Conservation (phyloP, 495 filamentous ascomycete genomes). For the Podospora appendiculata region DNA sequence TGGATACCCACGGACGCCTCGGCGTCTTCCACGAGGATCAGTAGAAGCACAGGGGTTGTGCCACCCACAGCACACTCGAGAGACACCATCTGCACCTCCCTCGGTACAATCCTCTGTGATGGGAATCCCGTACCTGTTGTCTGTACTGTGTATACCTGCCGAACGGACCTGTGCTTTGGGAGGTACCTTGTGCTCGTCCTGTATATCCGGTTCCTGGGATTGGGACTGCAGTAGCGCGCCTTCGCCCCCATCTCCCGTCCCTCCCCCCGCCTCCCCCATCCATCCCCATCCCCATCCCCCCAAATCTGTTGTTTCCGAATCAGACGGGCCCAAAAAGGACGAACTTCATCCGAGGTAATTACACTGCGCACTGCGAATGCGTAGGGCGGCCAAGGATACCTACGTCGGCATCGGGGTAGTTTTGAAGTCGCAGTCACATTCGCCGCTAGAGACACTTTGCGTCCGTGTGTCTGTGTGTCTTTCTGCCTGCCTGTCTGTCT, state of each 20-base stretch:
- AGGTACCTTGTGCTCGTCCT: background rate
- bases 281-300: background rate
- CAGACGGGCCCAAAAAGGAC: background rate
- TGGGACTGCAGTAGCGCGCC: slow-evolving; percentile 3
- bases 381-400: background rate
- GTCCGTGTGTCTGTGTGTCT: too few relatives aligned
- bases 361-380: too few relatives aligned
- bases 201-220: slow-evolving; percentile 5
- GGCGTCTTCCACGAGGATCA: slow-evolving; percentile 1
- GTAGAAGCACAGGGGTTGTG: background rate
- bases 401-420: background rate
- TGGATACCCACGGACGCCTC: slow-evolving; percentile 5
- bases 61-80: background rate
- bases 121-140: too few relatives aligned
- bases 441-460: too few relatives aligned
- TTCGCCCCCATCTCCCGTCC: background rate
- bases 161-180: background rate
- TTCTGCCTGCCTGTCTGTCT: too few relatives aligned
- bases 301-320: background rate
- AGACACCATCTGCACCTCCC: too few relatives aligned
- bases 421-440: too few relatives aligned
- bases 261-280: background rate
- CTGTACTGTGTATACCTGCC: background rate
- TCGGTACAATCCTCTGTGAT: too few relatives aligned
- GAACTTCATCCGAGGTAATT: too few relatives aligned